Evolutionary conservation across 331 rosid species (phyloP).

Genomic region (Telfairia occidentalis): DNA sequence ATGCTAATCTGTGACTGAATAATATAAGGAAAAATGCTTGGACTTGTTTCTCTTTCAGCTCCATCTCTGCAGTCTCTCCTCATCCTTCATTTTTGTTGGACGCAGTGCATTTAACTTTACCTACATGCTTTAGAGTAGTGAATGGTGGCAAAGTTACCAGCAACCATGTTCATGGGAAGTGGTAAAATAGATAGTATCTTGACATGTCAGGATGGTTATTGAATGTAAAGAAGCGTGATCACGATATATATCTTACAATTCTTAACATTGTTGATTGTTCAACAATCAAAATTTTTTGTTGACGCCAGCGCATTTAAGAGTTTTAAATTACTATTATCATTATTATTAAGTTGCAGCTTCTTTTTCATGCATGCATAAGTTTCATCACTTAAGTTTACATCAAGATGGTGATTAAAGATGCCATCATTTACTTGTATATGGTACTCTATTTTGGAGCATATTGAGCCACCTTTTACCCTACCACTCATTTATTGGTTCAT

Average conservation of each 20-base stretch:
- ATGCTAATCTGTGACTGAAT: not conserved
- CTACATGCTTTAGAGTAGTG: not conserved
- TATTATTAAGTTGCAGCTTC: not conserved
- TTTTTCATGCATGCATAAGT: not conserved
- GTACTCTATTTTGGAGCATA: not conserved
- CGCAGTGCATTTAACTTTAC: not conserved
- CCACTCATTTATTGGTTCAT: constrained; percentile 13
- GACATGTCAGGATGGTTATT: not conserved
- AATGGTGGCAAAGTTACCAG: not conserved
- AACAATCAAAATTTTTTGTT: not conserved
- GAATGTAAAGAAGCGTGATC: not conserved
- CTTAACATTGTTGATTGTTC: not conserved
- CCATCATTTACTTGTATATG: not conserved
- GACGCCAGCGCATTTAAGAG: not conserved
- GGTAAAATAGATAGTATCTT: not conserved
- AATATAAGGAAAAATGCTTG: not conserved
- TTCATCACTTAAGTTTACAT: not conserved
- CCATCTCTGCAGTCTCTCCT: not conserved
- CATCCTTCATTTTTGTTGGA: constrained; percentile 11
- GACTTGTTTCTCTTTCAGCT: not conserved
- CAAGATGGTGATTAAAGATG: not conserved
- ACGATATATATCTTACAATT: not conserved
- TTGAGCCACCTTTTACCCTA: not conserved
- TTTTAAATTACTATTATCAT: not conserved
- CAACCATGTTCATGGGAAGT: not conserved